These are phyloP conservation scores for Diaporthe humulicola DNA, from an alignment of 2,329 filamentous ascomycete species.

Conservation along the genomic window DNA sequence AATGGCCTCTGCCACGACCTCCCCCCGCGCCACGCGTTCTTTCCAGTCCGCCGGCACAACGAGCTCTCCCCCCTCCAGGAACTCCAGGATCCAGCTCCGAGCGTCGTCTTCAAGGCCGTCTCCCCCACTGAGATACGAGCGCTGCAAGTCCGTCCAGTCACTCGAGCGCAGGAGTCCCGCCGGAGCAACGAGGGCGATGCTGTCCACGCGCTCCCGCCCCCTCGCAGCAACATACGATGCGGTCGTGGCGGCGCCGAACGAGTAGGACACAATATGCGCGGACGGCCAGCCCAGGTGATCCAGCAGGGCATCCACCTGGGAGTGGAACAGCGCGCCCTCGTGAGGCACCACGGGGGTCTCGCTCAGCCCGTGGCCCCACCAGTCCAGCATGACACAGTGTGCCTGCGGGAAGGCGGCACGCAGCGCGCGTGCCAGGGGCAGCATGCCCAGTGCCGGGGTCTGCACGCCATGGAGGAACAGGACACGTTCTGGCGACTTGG, in stretches of 20 bases:
- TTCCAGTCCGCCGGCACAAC: constrained; percentile 59
- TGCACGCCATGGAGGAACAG: constrained; percentile 65
- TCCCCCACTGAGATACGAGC: constrained; percentile 37
- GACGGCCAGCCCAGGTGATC: constrained; percentile 55
- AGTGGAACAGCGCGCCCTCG: constrained; percentile 56
- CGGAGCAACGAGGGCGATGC: constrained; percentile 59
- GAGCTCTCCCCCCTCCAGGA: constrained; percentile 58
- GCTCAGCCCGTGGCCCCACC: constrained; percentile 67
- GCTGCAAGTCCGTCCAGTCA: constrained; percentile 47
- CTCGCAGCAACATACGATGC: constrained; percentile 53
- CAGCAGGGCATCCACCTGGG: constrained; percentile 55
- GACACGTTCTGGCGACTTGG: constrained; percentile 45
- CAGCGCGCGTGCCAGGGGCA: constrained; percentile 56
- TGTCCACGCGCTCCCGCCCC: constrained; percentile 48
- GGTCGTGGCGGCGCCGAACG: constrained; percentile 59
- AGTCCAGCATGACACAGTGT: constrained; percentile 59
- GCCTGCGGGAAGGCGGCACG: constrained; percentile 51
- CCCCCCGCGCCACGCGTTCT: constrained; percentile 54
- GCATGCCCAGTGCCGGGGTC: constrained; percentile 62
- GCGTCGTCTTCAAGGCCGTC: constrained; percentile 49
- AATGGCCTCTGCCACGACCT: constrained; percentile 62
- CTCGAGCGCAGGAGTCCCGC: constrained; percentile 55
- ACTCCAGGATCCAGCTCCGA: constrained; percentile 52
- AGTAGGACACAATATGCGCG: constrained; percentile 62
- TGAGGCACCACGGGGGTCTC: constrained; percentile 61